phyloP scores from a whole-genome alignment of 1,284 basidiomycete genomes.

The Cutaneotrichosporon mucoides region DNA sequence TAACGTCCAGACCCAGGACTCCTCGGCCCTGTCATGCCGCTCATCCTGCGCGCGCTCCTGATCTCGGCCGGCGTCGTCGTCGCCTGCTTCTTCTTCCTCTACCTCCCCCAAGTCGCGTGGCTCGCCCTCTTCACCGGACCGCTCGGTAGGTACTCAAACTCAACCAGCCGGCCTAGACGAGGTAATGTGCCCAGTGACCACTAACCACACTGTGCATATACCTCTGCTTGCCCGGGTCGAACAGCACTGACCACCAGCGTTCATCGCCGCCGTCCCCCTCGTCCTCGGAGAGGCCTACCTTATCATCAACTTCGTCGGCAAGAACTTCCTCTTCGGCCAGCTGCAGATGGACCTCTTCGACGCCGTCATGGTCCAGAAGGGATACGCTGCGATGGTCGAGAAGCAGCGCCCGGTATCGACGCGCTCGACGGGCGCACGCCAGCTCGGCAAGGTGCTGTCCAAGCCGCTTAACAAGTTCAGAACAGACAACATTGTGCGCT shows the following conservation, averaged over 20 bases:
- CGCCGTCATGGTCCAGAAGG: conserved; percentile 47
- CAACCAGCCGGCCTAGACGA: neutral
- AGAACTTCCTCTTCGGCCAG: conserved; percentile 54
- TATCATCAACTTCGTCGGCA: conserved; percentile 53
- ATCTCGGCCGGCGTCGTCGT: conserved; percentile 49
- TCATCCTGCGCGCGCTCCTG: conserved; percentile 40
- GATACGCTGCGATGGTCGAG: conserved; percentile 47
- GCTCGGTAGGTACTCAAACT: conserved; percentile 42
- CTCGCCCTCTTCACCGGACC: conserved; percentile 63
- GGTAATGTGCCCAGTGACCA: neutral
- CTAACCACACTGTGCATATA: neutral
- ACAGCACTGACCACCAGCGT: conserved; percentile 27
- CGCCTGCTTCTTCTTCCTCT: conserved; percentile 61
- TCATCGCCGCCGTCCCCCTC: conserved; percentile 50
- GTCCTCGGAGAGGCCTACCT: conserved; percentile 51
- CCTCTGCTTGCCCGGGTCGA: neutral
- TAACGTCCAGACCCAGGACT: conserved; percentile 44
- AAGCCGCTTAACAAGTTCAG: conserved; percentile 44
- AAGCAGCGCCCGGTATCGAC: conserved; percentile 42
- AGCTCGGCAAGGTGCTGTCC: conserved; percentile 46
- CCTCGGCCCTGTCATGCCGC: conserved; percentile 45
- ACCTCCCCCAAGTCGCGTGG: conserved; percentile 64
- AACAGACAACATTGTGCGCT: conserved; percentile 46
- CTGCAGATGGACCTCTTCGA: conserved; percentile 53
- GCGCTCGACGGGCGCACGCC: conserved; percentile 24